Conservation (phyloP, 164 flowering plant genomes). For the Nymphaea thermarum region DNA sequence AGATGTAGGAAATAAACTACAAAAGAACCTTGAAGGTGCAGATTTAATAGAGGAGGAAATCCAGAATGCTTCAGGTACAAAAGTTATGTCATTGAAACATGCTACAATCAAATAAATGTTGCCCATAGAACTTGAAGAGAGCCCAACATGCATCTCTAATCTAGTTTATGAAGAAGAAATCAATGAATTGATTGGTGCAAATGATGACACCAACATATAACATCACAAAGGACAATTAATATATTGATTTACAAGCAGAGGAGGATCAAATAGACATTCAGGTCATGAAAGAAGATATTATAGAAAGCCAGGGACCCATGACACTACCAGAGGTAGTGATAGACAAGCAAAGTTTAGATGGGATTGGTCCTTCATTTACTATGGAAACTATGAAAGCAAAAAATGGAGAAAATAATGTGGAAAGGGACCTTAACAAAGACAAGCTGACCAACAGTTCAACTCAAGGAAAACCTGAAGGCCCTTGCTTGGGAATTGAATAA, state of each 20-base stretch:
- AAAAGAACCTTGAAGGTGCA: constrained; percentile 1
- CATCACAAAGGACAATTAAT: no score
- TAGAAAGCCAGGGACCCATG: constrained; percentile 11
- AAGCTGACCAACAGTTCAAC: constrained; percentile 3
- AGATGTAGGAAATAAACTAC: neutral
- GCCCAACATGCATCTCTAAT: constrained; percentile 5
- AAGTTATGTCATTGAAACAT: neutral
- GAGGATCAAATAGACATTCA: no score
- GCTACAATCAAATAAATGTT: constrained; percentile 11
- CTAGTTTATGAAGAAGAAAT: constrained; percentile 5
- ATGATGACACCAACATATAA: neutral
- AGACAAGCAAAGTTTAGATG: neutral
- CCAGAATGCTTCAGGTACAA: neutral
- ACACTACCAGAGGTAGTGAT: neutral
- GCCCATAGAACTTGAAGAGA: constrained; percentile 3
- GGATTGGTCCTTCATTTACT: neutral
- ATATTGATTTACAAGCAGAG: no score
- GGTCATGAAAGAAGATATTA: neutral
- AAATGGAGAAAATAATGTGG: constrained; percentile 1
- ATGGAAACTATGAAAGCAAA: constrained; percentile 6
- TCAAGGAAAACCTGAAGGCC: constrained; percentile 1
- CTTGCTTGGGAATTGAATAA: neutral
- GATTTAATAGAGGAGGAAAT: neutral
- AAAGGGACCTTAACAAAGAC: constrained; percentile 1
- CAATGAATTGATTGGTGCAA: constrained; percentile 3